Percentiles rank a stretch among this genome's conserved stretches.
Conservation (phyloP, 2,329 filamentous ascomycete species). For the Fusarium pseudonygamai region DNA sequence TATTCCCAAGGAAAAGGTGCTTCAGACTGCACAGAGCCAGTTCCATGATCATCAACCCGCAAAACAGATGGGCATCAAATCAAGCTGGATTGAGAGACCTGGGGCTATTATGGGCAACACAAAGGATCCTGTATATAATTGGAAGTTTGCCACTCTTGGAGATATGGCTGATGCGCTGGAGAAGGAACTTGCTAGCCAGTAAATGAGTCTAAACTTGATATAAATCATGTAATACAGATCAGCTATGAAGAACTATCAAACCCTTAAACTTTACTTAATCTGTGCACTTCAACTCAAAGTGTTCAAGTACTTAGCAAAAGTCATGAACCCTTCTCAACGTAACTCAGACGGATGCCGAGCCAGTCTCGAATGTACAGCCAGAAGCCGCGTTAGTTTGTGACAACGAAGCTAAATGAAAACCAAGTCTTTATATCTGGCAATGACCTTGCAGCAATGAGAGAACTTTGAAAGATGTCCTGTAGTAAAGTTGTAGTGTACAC, state of each 20-base stretch:
- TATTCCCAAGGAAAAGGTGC: conserved; percentile 61
- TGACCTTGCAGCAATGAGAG: too few species aligned
- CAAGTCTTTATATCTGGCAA: background rate
- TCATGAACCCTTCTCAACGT: background rate
- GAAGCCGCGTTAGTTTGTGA: too few species aligned
- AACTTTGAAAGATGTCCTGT: background rate
- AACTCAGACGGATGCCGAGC: background rate
- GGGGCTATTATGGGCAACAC: conserved; percentile 51
- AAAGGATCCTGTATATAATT: conserved; percentile 59
- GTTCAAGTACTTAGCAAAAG: too few species aligned
- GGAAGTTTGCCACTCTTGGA: conserved; percentile 66
- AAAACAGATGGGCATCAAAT: conserved; percentile 64
- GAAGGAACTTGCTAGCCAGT: conserved; percentile 21
- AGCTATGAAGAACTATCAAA: accelerated
- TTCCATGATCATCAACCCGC: conserved; percentile 76
- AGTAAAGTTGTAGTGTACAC: background rate
- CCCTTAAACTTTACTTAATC: background rate
- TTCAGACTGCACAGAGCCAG: conserved; percentile 76
- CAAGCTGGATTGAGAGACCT: conserved; percentile 69
- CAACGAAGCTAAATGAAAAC: background rate
- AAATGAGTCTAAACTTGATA: background rate
- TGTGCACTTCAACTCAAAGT: too few species aligned
- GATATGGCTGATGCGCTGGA: conserved; percentile 64
- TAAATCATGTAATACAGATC: background rate
- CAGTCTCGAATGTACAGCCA: too few species aligned